Base-by-base conservation (phyloP, 371 early-diverging fungal genomes). In the Zancudomyces culisetae region DNA sequence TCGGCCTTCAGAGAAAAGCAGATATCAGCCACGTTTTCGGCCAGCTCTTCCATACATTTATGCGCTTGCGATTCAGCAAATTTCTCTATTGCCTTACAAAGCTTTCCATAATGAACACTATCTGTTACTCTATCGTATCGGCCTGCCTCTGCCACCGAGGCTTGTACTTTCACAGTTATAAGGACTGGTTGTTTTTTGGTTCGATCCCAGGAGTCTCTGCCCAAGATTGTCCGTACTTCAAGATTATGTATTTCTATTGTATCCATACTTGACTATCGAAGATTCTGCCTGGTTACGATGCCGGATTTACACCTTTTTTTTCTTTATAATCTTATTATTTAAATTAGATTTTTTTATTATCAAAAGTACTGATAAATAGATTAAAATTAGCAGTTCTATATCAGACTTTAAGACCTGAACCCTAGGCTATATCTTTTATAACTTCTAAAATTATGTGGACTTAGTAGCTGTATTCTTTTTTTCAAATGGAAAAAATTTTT, bases 181-280 rank as follows among this genome's bases (percentile, higher is more conserved):
- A 75, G 72, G 41, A 95, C 75, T 15, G 94, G 91, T 61, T 94
- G 94, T 1, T 74, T 64, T 64, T 87, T 85, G 22, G 71, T 69
- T 22, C 90, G 73, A 56, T 91, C 92, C 94, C 94, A 95, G 15
- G 85, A 78, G 63, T 95, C 93, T 45, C 86, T 85, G 12, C 96
- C 96, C 27, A 90, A 78, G 24, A 81, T 75, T n/a, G 77, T 85
- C 51, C 83, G 80, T 26, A 92, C 76, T 22, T 77, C 74, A 35
- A 95, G 76, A 60, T 90, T 79, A 57, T 77, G 76, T 46, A 91
- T 71, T 40, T 81, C 67, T 55, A 92, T 78, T 62, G 79, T 81
- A 73, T 92, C 90, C 4, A 61, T 49, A 57, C 60, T 64, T 39
- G n/a, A n/a, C n/a, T n/a, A n/a, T n/a, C n/a, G n/a, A n/a, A n/a